phyloP scores from a whole-genome alignment of 1,139 yeast genomes.

The Hyphopichia khmerensis region DNA sequence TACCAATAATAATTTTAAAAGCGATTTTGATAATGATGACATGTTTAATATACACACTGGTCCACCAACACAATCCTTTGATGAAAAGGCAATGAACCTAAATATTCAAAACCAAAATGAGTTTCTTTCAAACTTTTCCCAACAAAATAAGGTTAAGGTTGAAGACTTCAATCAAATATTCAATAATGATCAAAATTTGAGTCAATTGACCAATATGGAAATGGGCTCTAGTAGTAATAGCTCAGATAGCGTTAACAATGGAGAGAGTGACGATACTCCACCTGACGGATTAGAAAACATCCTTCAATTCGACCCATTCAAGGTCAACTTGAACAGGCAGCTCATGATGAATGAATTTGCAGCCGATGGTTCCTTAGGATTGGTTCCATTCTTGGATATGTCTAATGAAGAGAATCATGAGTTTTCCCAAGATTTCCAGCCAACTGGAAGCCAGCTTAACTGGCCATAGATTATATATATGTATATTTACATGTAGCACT shows the following conservation, averaged over 20 bases:
- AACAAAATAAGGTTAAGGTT: neutral
- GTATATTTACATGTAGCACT: too few relatives aligned
- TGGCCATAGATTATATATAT: neutral
- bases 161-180: neutral
- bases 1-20: neutral
- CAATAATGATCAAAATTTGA: neutral
- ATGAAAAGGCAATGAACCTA: neutral
- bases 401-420: neutral
- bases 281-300: conserved; percentile 25
- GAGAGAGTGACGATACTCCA: neutral
- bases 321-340: conserved; percentile 34
- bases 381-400: conserved; percentile 53
- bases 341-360: conserved; percentile 54
- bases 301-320: conserved; percentile 43
- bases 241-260: neutral
- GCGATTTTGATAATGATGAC: conserved; percentile 1
- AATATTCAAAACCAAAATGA: neutral
- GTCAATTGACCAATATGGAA: neutral
- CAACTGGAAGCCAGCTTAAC: neutral
- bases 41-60: conserved; percentile 1
- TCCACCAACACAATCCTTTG: neutral
- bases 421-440: too few relatives aligned
- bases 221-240: neutral
- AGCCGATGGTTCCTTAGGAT: conserved; percentile 67
- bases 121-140: neutral